phyloP scores from a whole-genome alignment of 2,329 filamentous ascomycete species.

The Ceratocystis papillata region DNA sequence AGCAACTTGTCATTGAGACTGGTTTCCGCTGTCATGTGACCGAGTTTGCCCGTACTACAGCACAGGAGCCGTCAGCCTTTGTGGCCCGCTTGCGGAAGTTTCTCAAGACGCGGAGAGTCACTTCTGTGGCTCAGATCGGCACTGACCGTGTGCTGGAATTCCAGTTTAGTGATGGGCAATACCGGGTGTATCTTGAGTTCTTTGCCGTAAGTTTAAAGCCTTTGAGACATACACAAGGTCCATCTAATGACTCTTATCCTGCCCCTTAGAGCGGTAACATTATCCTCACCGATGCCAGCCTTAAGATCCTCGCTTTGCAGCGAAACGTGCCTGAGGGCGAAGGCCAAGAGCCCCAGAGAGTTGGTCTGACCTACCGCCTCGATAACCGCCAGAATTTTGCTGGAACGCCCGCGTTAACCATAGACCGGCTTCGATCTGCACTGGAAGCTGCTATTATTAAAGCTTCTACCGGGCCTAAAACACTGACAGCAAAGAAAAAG shows the following conservation, averaged over 20 bases:
- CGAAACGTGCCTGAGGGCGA: conserved; percentile 70
- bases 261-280: conserved; percentile 63
- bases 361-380: conserved; percentile 68
- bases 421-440: conserved; percentile 58
- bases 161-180: conserved; percentile 82
- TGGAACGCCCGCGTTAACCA: conserved; percentile 63
- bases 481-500: conserved; percentile 42
- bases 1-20: conserved; percentile 85
- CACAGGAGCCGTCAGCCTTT: conserved; percentile 73
- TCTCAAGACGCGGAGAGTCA: conserved; percentile 76
- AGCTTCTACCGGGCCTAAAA: conserved; percentile 35
- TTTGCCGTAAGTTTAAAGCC: conserved; percentile 49
- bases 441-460: conserved; percentile 56
- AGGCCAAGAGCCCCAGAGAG: conserved; percentile 69
- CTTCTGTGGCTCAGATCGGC: conserved; percentile 70
- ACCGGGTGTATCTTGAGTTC: conserved; percentile 84
- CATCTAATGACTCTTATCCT: background rate
- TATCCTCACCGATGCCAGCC: conserved; percentile 74
- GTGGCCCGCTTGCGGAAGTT: conserved; percentile 76
- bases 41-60: conserved; percentile 76
- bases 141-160: conserved; percentile 91
- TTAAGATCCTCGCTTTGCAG: conserved; percentile 71
- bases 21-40: conserved; percentile 95
- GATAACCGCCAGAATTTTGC: conserved; percentile 74
- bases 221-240: background rate